Conservation (phyloP, 768 basidiomycete genomes). For the Coprinopsis sp. region DNA sequence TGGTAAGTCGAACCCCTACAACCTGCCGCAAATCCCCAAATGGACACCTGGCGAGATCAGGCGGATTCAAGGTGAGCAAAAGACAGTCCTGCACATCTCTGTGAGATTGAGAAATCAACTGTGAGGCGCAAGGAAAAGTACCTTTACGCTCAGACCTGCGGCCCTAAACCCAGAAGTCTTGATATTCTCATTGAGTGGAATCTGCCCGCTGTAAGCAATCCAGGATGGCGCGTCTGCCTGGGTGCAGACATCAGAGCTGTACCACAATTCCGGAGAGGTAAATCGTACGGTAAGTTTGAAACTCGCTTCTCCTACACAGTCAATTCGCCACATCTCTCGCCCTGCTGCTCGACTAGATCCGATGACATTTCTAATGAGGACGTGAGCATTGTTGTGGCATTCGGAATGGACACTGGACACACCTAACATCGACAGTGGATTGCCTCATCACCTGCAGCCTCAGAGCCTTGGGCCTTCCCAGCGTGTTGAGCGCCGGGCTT, state of each 20-base stretch:
- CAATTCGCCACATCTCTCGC: slow-evolving; percentile 67
- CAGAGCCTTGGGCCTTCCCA: slow-evolving; percentile 34
- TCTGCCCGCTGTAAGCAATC: slow-evolving; percentile 60
- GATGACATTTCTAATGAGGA: slow-evolving; percentile 36
- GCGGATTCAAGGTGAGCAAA: slow-evolving; percentile 27
- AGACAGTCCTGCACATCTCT: neutral
- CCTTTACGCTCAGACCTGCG: slow-evolving; percentile 60
- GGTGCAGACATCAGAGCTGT: neutral
- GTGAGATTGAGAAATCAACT: slow-evolving; percentile 4
- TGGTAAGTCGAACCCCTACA: slow-evolving; percentile 61
- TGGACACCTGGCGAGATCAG: slow-evolving; percentile 47
- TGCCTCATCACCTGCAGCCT: slow-evolving; percentile 64
- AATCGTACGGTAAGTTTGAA: slow-evolving; percentile 52
- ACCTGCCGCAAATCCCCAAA: slow-evolving; percentile 58
- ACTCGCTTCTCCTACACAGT: slow-evolving; percentile 57
- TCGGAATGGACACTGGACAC: slow-evolving; percentile 7
- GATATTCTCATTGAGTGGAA: slow-evolving; percentile 43
- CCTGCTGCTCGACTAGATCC: slow-evolving; percentile 52
- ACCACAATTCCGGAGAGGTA: neutral
- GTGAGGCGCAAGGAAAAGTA: slow-evolving; percentile 18
- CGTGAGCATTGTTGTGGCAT: neutral
- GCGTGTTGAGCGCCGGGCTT: slow-evolving; percentile 40
- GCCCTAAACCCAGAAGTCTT: slow-evolving; percentile 62
- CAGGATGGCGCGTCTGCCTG: slow-evolving; percentile 65
- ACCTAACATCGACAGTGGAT: slow-evolving; percentile 62